These are phyloP conservation scores for Porpolomopsis calyptriformis DNA, from an alignment of 768 basidiomycete species.

Conservation along the genomic window DNA sequence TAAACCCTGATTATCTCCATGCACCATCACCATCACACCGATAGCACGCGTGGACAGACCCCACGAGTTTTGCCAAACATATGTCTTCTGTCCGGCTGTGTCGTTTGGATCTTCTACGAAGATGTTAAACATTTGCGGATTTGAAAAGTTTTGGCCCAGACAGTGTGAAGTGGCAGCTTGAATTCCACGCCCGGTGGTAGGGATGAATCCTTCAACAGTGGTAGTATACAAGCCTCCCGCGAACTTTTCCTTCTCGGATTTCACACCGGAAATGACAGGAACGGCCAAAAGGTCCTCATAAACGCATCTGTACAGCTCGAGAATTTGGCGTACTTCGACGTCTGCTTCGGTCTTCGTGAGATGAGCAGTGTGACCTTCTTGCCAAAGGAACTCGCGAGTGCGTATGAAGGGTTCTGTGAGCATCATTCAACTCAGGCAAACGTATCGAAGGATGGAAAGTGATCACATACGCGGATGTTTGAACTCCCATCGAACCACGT, in stretches of 20 bases:
- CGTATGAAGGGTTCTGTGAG: constrained; percentile 88
- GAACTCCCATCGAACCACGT: constrained; percentile 99
- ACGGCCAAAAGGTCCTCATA: constrained; percentile 97
- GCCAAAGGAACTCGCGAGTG: constrained; percentile 99
- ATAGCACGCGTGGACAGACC: constrained; percentile 92
- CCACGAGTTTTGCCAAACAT: constrained; percentile 99
- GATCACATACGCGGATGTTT: constrained; percentile 80
- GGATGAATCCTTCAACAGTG: constrained; percentile 95
- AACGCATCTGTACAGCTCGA: constrained; percentile 90
- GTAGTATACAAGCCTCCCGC: constrained; percentile 98
- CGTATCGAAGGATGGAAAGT: neutral
- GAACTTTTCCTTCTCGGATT: constrained; percentile 99
- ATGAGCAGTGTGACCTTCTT: constrained; percentile 97
- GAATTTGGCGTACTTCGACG: constrained; percentile 82
- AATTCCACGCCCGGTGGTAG: constrained; percentile 93
- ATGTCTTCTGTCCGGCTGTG: constrained; percentile 55
- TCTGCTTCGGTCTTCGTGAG: constrained; percentile 86
- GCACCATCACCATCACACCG: constrained; percentile 99
- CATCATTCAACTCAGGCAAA: neutral
- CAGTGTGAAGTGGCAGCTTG: constrained; percentile 98
- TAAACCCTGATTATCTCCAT: constrained; percentile 95
- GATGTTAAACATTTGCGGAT: constrained; percentile 95
- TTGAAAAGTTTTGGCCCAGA: constrained; percentile 96
- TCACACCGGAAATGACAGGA: constrained; percentile 92
- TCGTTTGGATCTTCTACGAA: constrained; percentile 89